Percentiles rank a stretch among this genome's conserved stretches.
phyloP scores from a whole-genome alignment of 2,329 filamentous ascomycete species.

The Raffaelea deltoideospora region DNA sequence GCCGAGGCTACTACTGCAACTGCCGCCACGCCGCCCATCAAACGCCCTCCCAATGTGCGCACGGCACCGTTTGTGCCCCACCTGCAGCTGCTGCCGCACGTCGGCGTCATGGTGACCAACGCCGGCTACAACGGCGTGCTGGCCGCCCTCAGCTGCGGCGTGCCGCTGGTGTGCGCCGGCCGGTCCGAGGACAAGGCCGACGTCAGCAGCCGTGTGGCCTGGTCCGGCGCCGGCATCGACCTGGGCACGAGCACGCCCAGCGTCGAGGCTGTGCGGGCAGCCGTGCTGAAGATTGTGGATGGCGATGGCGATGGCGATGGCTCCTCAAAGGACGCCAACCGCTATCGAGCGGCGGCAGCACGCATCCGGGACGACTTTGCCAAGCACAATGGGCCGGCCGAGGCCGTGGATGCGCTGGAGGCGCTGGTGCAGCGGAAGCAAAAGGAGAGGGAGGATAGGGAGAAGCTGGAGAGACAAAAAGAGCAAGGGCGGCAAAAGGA shows the following conservation, averaged over 20 bases:
- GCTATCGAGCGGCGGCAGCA: slow-evolving; percentile 4
- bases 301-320: no score
- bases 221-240: slow-evolving; percentile 11
- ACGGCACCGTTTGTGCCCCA: slow-evolving; percentile 8
- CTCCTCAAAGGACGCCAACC: background rate
- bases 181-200: slow-evolving; percentile 11
- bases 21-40: background rate
- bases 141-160: slow-evolving; percentile 9
- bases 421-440: slow-evolving; percentile 2
- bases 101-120: slow-evolving; percentile 11
- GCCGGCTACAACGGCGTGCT: slow-evolving; percentile 11
- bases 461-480: no score
- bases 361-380: slow-evolving; percentile 8
- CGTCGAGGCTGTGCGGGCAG: slow-evolving; percentile 2
- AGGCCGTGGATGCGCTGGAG: slow-evolving; percentile 7
- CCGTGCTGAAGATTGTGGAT: slow-evolving; percentile 5
- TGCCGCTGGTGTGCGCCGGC: slow-evolving; percentile 11
- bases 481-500: no score
- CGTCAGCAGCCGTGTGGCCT: slow-evolving; percentile 10
- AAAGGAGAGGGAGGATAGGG: background rate
- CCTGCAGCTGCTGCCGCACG: slow-evolving; percentile 10
- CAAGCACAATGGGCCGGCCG: slow-evolving; percentile 5
- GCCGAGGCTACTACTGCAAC: background rate
- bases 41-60: slow-evolving; percentile 4
- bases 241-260: slow-evolving; percentile 7